A percentile compares a stretch with the other conserved stretches of the same genome.
These are phyloP conservation scores for Epichloe amarillans DNA, from an alignment of 2,329 filamentous ascomycete genomes.

Conservation along the genomic window DNA sequence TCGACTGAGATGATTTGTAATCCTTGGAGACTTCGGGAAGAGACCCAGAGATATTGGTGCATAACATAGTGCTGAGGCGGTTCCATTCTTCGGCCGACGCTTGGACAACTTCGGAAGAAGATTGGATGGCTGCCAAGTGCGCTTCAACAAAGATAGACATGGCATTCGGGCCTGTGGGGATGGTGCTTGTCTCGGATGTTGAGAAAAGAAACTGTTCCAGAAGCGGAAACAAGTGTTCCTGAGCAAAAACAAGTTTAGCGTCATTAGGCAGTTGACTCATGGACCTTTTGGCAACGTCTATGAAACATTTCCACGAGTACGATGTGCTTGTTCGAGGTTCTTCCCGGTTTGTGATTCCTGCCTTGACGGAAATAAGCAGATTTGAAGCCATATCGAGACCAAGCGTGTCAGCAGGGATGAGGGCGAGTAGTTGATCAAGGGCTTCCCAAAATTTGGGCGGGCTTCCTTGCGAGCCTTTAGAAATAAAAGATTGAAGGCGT, in stretches of 20 bases:
- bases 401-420: conserved; percentile 37
- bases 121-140: conserved; percentile 30
- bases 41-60: conserved; percentile 56
- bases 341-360: conserved; percentile 59
- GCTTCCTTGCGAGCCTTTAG: conserved; percentile 74
- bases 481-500: conserved; percentile 58
- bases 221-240: conserved; percentile 39
- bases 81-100: conserved; percentile 48
- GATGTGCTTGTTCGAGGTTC: conserved; percentile 57
- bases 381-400: conserved; percentile 38
- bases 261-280: conserved; percentile 30
- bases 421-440: conserved; percentile 47
- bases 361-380: conserved; percentile 53
- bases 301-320: conserved; percentile 63
- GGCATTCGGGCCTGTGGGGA: conserved; percentile 21
- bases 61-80: conserved; percentile 45
- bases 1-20: conserved; percentile 57
- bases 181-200: conserved; percentile 21
- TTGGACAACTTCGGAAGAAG: conserved; percentile 28
- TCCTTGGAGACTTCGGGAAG: conserved; percentile 72
- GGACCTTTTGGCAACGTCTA: conserved; percentile 47
- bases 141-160: conserved; percentile 31
- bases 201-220: conserved; percentile 41
- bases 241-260: conserved; percentile 32
- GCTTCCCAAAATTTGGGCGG: conserved; percentile 59